Conservation (phyloP, 2,329 filamentous ascomycete genomes). For the Fusarium poae region DNA sequence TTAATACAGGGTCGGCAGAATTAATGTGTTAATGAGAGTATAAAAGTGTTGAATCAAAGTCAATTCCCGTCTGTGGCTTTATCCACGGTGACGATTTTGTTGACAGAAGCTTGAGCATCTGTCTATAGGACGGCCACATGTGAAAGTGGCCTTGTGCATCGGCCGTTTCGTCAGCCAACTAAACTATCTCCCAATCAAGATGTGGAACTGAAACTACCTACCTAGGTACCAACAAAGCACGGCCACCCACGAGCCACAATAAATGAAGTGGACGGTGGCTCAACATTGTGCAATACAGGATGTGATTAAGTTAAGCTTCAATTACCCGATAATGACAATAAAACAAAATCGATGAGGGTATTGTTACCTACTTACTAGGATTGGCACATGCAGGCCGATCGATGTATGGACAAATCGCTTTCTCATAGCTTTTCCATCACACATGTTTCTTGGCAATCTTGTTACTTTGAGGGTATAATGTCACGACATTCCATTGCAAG, state of each 20-base stretch:
- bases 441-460: constrained; percentile 18
- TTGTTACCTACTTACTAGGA: neutral
- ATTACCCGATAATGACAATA: neutral
- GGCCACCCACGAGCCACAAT: constrained; percentile 39
- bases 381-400: neutral
- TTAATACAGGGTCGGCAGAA: neutral
- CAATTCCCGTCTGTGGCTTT: constrained; percentile 36
- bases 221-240: constrained; percentile 14
- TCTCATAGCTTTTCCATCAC: neutral
- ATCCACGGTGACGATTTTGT: constrained; percentile 41
- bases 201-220: constrained; percentile 13
- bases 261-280: constrained; percentile 1
- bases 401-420: neutral
- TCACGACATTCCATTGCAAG: constrained; percentile 12
- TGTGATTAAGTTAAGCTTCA: neutral
- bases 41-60: constrained; percentile 15
- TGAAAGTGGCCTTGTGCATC: constrained; percentile 50
- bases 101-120: constrained; percentile 41
- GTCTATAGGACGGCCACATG: constrained; percentile 46
- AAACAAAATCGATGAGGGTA: neutral
- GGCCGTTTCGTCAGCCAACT: constrained; percentile 48
- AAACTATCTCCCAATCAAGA: constrained; percentile 33
- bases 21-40: constrained; percentile 2
- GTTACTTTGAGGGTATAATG: neutral
- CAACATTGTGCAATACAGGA: neutral